A percentile compares a stretch with the other conserved stretches of the same genome.
These are phyloP conservation scores for Aspergillus avenaceus DNA, from an alignment of 495 filamentous ascomycete species.

Conservation along the genomic window DNA sequence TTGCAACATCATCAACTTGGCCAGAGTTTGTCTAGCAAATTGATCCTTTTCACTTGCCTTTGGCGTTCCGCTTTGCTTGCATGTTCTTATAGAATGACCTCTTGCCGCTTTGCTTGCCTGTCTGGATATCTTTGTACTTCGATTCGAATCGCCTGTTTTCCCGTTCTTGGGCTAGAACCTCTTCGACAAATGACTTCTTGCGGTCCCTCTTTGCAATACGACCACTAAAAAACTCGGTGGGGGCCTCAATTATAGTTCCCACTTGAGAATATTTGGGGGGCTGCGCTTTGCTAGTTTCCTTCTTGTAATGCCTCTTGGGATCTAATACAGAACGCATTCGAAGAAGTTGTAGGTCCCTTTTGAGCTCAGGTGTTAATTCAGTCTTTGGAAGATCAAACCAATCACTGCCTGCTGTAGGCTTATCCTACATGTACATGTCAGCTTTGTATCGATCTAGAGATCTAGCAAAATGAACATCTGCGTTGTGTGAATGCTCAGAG, in stretches of 20 bases:
- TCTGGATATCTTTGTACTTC: slow-evolving; percentile 69
- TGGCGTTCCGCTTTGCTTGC: slow-evolving; percentile 50
- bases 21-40: not conserved
- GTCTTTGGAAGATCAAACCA: slow-evolving; percentile 89
- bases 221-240: slow-evolving; percentile 77
- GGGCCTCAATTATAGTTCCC: slow-evolving; percentile 83
- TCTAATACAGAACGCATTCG: slow-evolving; percentile 87
- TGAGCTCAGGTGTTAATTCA: slow-evolving; percentile 75
- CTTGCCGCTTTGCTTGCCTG: slow-evolving; percentile 64
- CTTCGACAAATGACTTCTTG: slow-evolving; percentile 87
- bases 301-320: slow-evolving; percentile 88
- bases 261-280: slow-evolving; percentile 81
- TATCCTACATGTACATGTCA: slow-evolving; percentile 42
- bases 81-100: slow-evolving; percentile 68
- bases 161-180: slow-evolving; percentile 66
- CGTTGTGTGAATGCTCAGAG: slow-evolving; percentile 73
- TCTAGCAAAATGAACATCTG: too few species aligned
- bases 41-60: slow-evolving; percentile 21
- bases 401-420: slow-evolving; percentile 55
- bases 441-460: slow-evolving; percentile 7
- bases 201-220: slow-evolving; percentile 81
- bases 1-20: not conserved
- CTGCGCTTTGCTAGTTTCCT: slow-evolving; percentile 61
- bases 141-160: slow-evolving; percentile 58
- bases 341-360: slow-evolving; percentile 80